Base-by-base conservation (phyloP, 1,284 basidiomycete species). In the Anthracocystis panici-leucophaei region DNA sequence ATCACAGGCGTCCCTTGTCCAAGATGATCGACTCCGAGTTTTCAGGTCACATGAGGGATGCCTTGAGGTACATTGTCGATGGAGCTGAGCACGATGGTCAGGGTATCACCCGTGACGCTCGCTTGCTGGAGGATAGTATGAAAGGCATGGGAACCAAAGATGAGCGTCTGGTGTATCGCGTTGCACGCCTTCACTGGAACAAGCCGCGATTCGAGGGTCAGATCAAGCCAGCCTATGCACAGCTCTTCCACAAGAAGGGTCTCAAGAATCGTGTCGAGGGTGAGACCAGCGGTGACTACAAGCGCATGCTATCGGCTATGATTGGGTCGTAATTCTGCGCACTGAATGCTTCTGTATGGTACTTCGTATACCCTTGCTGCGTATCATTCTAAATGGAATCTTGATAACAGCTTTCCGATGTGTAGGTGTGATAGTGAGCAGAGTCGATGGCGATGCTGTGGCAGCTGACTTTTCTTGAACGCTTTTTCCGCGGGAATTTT, bases 71-170 rank as follows among this genome's bases (percentile, higher is more conserved):
- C 72, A 84, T 84, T 46, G 78, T 81, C 49, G 74, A 81, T n/a
- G 81, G 78, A 10, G 84, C 75, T 21, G 83, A 85, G 61, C 65
- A 72, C 44, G 82, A 82, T 35, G 79, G 75, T 6, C 68, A 65
- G 12, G 84, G 84, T 6, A 60, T 82, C 50, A 73, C 71, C 55
- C 57, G 84, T 16, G 84, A 85, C 57, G 84, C 84, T 5, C 69
- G 78, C 7, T 44, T 82, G 40, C 57, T 85, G 21, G 78, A 84
- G 68, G 79, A 78, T 27, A 68, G 79, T 35, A 84, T 84, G 83
- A 74, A 75, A 35, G 84, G 84, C 20, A 66, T 79, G 58, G 84
- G 84, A 8, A 85, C 84, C 25, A 80, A 83, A 49, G 80, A 80
- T 57, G 77, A 78, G 52, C 63, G 67, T 21, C 58, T 79, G 6